phyloP scores from a whole-genome alignment of 768 basidiomycete species.

The Lanmaoa rubissima region DNA sequence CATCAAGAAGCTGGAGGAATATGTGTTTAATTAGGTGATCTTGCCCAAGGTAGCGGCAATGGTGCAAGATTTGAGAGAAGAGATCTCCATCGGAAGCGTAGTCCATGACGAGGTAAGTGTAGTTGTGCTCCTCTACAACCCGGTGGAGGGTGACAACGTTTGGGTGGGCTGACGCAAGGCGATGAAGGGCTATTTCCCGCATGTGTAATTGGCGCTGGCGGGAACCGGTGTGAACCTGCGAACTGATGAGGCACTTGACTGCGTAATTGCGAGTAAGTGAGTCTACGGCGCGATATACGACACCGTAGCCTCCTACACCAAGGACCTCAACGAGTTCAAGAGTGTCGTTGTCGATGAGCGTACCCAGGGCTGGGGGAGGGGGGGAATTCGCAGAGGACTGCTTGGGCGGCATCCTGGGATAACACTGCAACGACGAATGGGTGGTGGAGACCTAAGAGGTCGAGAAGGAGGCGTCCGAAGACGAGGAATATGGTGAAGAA shows the following conservation, averaged over 20 bases:
- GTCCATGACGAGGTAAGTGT: conserved; percentile 92
- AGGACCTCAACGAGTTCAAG: conserved; percentile 85
- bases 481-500: conserved; percentile 20
- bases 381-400: conserved; percentile 40
- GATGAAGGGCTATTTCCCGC: conserved; percentile 83
- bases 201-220: conserved; percentile 77
- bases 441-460: conserved; percentile 23
- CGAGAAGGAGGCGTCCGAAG: conserved; percentile 22
- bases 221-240: conserved; percentile 39
- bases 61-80: conserved; percentile 83
- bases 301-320: conserved; percentile 92
- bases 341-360: conserved; percentile 76
- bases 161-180: conserved; percentile 70
- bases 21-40: conserved; percentile 83
- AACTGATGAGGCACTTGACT: conserved; percentile 84
- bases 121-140: conserved; percentile 77
- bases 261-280: conserved; percentile 63
- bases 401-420: conserved; percentile 31
- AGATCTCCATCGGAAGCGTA: conserved; percentile 89
- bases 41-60: conserved; percentile 76
- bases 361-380: conserved; percentile 58
- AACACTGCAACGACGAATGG: conserved; percentile 16
- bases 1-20: conserved; percentile 91
- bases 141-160: conserved; percentile 88
- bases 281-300: conserved; percentile 87